These are phyloP conservation scores for Biscogniauxia sp. DNA, from an alignment of 2,329 filamentous ascomycete genomes.

Conservation along the genomic window DNA sequence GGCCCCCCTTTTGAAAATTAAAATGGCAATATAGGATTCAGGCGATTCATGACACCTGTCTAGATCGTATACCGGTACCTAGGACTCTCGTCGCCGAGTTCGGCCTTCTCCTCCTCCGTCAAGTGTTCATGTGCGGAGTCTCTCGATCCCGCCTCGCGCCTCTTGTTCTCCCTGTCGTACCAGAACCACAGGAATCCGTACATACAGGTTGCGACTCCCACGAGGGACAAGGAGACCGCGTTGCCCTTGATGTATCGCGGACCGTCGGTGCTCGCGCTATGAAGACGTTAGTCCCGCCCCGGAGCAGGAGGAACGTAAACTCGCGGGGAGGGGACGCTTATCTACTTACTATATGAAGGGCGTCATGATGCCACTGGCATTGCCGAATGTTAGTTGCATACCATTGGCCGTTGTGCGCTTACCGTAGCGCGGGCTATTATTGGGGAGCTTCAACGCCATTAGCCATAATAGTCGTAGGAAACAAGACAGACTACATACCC, in stretches of 20 bases:
- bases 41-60: neutral
- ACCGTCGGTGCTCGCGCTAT: conserved; percentile 43
- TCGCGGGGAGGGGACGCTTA: neutral
- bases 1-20: too few relatives aligned
- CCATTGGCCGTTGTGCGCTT: conserved; percentile 73
- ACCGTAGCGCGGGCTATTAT: conserved; percentile 71
- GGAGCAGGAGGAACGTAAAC: neutral
- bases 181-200: conserved; percentile 56
- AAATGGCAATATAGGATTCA: too few relatives aligned
- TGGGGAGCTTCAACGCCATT: conserved; percentile 44
- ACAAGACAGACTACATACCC: conserved; percentile 35
- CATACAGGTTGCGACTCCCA: conserved; percentile 51
- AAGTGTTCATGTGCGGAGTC: conserved; percentile 39
- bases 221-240: conserved; percentile 58
- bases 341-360: conserved; percentile 59
- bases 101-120: conserved; percentile 46
- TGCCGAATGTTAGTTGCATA: conserved; percentile 68
- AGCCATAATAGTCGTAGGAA: neutral
- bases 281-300: conserved; percentile 8
- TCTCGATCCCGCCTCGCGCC: conserved; percentile 39
- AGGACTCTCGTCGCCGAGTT: conserved; percentile 53
- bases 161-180: conserved; percentile 48
- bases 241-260: conserved; percentile 63
- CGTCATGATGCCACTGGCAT: conserved; percentile 69
- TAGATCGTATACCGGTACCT: conserved; percentile 45